Conservation (phyloP, 768 basidiomycete genomes). For the Russula lepida region DNA sequence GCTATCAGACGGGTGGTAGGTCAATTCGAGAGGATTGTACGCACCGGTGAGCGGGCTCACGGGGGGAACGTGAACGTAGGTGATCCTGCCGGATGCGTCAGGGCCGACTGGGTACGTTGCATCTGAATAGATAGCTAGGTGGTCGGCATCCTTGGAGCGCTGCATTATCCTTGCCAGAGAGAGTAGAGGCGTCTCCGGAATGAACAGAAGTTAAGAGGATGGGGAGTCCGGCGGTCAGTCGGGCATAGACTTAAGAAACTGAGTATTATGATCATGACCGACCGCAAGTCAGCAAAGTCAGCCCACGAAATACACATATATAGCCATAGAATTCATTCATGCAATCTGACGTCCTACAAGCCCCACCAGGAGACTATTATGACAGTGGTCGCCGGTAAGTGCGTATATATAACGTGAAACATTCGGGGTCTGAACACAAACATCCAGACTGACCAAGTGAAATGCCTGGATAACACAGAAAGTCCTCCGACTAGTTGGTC, state of each 20-base stretch:
- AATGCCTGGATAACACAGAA: background rate
- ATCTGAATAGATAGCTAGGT: constrained; percentile 4
- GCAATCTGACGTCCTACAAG: constrained; percentile 8
- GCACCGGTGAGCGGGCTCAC: constrained; percentile 10
- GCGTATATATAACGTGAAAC: constrained; percentile 18
- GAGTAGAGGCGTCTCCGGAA: background rate
- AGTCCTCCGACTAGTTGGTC: constrained; percentile 16
- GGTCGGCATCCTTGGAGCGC: background rate
- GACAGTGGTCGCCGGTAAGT: constrained; percentile 6
- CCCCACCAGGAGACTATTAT: constrained; percentile 1
- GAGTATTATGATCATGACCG: background rate
- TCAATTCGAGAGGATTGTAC: background rate
- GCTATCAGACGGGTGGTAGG: background rate
- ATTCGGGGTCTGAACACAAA: constrained; percentile 3
- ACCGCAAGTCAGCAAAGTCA: constrained; percentile 1
- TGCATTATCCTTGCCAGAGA: background rate
- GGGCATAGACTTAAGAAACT: background rate
- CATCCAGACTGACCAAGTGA: constrained; percentile 1
- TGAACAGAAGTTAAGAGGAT: background rate
- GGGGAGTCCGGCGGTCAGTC: background rate
- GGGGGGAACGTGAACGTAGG: constrained; percentile 9
- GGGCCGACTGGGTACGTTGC: constrained; percentile 13
- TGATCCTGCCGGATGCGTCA: constrained; percentile 2
- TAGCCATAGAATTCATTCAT: constrained; percentile 17
- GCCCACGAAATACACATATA: constrained; percentile 7